Conservation (phyloP, 169 alveolate species). For the Plasmodium relictum region DNA sequence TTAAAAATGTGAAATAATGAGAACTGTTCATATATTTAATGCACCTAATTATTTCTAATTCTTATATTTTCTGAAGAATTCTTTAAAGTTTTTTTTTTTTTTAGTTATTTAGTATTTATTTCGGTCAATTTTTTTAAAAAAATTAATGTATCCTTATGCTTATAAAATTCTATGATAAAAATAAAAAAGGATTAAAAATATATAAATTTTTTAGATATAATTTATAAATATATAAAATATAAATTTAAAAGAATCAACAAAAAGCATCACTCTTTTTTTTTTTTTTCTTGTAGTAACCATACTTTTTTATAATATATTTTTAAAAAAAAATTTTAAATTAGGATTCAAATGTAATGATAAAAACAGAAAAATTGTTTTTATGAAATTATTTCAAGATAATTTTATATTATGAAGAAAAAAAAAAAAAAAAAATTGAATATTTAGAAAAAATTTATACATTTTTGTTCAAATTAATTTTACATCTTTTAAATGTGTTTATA, state of each 20-base stretch:
- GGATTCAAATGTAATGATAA: no score
- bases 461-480: no score
- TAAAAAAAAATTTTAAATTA: no score
- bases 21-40: constrained; percentile 1
- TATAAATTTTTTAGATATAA: not conserved
- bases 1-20: constrained; percentile 1
- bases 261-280: not conserved
- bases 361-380: no score
- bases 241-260: constrained; percentile 15
- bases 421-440: no score
- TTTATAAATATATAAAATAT: constrained; percentile 18
- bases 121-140: not conserved
- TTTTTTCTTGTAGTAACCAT: no score
- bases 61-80: not conserved
- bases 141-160: not conserved
- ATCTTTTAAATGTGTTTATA: no score
- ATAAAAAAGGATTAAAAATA: not conserved
- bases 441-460: no score
- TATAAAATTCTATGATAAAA: not conserved
- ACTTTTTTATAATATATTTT: no score
- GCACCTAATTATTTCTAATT: not conserved
- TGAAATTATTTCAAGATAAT: no score
- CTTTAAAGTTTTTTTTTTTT: not conserved
- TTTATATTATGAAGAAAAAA: no score
- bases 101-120: not conserved